These are phyloP conservation scores for Catharanthus roseus DNA, from an alignment of 257 asterid species.

Conservation along the genomic window DNA sequence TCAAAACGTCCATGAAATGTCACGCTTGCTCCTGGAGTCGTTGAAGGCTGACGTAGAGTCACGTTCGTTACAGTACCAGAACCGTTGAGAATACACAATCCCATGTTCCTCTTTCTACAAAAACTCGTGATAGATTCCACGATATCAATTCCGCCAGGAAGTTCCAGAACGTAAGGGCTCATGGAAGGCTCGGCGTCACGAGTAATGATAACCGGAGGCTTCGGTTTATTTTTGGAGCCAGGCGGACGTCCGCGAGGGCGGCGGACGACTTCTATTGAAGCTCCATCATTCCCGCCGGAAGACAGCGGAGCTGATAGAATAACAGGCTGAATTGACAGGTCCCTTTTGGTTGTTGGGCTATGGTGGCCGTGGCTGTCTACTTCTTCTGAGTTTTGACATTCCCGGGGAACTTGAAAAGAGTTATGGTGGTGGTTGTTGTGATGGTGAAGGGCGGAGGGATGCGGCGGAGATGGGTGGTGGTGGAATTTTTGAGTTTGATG, in stretches of 20 bases:
- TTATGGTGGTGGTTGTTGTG: too few relatives aligned
- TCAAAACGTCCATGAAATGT: constrained; percentile 82
- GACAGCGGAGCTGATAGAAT: constrained; percentile 14
- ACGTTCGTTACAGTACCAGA: constrained; percentile 53
- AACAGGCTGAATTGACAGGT: constrained; percentile 5
- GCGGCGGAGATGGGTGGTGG: constrained; percentile 20
- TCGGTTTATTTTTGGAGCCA: constrained; percentile 69
- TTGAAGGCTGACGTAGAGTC: constrained; percentile 57
- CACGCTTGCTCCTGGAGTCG: constrained; percentile 57
- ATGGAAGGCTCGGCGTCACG: constrained; percentile 48
- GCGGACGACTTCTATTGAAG: constrained; percentile 63
- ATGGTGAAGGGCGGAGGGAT: constrained; percentile 19
- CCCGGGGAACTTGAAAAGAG: constrained; percentile 7
- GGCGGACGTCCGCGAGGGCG: constrained; percentile 85
- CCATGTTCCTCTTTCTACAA: constrained; percentile 43
- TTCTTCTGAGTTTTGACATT: constrained; percentile 35
- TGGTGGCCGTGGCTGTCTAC: constrained; percentile 26
- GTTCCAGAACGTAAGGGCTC: constrained; percentile 72
- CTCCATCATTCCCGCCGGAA: constrained; percentile 45
- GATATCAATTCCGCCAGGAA: constrained; percentile 51
- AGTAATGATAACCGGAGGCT: constrained; percentile 51
- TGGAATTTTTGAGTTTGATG: constrained; percentile 33
- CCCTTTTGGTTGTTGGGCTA: constrained; percentile 16
- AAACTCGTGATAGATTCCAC: constrained; percentile 36
- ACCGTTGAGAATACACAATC: constrained; percentile 53